Percentiles rank a stretch among this genome's conserved stretches.
Conservation (phyloP, 2,329 filamentous ascomycete species). For the Ophiostoma quercus region DNA sequence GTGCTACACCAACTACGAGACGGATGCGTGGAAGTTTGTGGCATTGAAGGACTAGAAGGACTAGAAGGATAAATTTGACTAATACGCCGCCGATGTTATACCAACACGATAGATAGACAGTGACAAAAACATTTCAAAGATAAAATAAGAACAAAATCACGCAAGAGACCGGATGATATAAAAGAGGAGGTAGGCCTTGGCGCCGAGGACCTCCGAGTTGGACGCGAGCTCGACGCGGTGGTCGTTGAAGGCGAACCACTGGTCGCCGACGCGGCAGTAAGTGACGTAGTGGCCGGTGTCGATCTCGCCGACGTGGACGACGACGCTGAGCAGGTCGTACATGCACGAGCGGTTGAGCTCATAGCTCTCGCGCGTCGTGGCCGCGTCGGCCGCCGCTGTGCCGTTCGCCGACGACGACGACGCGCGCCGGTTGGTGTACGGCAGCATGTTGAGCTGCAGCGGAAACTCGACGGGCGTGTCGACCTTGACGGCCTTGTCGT, state of each 20-base stretch:
- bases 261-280: slow-evolving; percentile 76
- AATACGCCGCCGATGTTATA: background rate
- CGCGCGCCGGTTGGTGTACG: slow-evolving; percentile 70
- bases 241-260: slow-evolving; percentile 97
- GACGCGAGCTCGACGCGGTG: slow-evolving; percentile 81
- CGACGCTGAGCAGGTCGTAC: slow-evolving; percentile 83
- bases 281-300: slow-evolving; percentile 89
- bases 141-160: slow-evolving; percentile 29
- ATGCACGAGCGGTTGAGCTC: slow-evolving; percentile 62
- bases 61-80: background rate
- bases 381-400: background rate
- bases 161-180: slow-evolving; percentile 66
- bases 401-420: slow-evolving; percentile 25
- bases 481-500: slow-evolving; percentile 75
- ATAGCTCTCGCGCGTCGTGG: slow-evolving; percentile 46
- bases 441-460: slow-evolving; percentile 79
- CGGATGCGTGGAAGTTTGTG: slow-evolving; percentile 45
- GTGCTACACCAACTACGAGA: slow-evolving; percentile 75
- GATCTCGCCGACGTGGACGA: slow-evolving; percentile 89
- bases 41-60: background rate
- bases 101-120: background rate
- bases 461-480: slow-evolving; percentile 83
- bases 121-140: background rate
- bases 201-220: slow-evolving; percentile 77
- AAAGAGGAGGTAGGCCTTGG: slow-evolving; percentile 86